These are phyloP conservation scores for Sclerotiophoma versabilis DNA, from an alignment of 2,329 filamentous ascomycete species.

Conservation along the genomic window DNA sequence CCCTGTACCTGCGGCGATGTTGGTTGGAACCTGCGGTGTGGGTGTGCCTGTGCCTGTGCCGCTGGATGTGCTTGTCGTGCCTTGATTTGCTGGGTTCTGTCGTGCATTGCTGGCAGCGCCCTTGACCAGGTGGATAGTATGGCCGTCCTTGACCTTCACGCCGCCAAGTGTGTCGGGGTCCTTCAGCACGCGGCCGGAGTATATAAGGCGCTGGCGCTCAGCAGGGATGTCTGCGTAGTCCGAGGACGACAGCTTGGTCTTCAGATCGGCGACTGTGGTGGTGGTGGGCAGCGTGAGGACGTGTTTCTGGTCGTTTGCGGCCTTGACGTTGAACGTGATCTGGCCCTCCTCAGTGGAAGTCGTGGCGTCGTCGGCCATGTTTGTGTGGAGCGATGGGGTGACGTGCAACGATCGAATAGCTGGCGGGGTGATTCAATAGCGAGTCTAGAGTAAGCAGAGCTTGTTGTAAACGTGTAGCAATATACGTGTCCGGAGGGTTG, in stretches of 20 bases:
- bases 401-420: conserved; percentile 4
- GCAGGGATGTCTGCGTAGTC: conserved; percentile 87
- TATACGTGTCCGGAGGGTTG: conserved; percentile 8
- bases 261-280: conserved; percentile 83
- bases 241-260: conserved; percentile 80
- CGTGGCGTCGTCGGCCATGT: conserved; percentile 71
- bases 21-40: conserved; percentile 70
- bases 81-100: conserved; percentile 62
- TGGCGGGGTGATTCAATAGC: conserved; percentile 1
- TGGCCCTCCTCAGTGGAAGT: conserved; percentile 68
- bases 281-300: conserved; percentile 79
- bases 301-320: conserved; percentile 88
- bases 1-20: conserved; percentile 78
- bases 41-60: conserved; percentile 56
- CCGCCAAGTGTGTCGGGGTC: conserved; percentile 83
- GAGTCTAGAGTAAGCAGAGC: neutral
- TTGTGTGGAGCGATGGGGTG: conserved; percentile 10
- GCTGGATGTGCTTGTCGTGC: conserved; percentile 42
- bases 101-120: conserved; percentile 86
- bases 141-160: conserved; percentile 95
- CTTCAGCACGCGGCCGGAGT: conserved; percentile 96
- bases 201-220: conserved; percentile 93
- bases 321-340: conserved; percentile 96
- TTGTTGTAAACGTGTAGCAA: conserved; percentile 3
- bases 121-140: conserved; percentile 96